phyloP scores from a whole-genome alignment of 352 stramenopile species.

The Phytophthora boehmeriae region DNA sequence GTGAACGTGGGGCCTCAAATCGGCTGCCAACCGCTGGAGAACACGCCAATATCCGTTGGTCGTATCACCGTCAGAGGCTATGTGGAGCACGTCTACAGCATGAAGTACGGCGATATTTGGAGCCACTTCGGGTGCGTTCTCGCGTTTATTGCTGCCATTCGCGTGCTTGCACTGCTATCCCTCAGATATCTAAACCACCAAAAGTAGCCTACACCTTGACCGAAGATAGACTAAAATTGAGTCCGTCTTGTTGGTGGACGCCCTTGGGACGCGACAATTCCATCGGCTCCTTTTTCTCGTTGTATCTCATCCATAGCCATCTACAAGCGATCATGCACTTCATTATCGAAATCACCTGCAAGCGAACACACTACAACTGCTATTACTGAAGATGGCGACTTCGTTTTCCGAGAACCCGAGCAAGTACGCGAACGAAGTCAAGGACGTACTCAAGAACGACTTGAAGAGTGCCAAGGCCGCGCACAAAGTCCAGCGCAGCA shows the following conservation, averaged over 20 bases:
- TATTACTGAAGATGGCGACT: conserved; percentile 20
- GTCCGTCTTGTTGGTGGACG: neutral
- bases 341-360: conserved; percentile 1
- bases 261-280: neutral
- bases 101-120: conserved; percentile 30
- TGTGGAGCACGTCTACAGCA: conserved; percentile 37
- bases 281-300: neutral
- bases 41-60: conserved; percentile 9
- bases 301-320: no score
- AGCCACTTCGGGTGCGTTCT: conserved; percentile 26
- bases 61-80: conserved; percentile 20
- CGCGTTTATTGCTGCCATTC: conserved; percentile 25
- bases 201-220: no score
- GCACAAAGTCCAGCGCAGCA: no score
- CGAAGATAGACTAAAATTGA: no score
- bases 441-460: no score
- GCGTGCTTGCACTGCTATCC: conserved; percentile 15
- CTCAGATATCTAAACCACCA: conserved; percentile 17
- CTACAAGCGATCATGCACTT: no score
- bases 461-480: no score
- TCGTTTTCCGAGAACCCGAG: conserved; percentile 37
- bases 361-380: neutral
- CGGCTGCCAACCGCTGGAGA: conserved; percentile 12
- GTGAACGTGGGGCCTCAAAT: neutral
- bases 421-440: conserved; percentile 27